A percentile compares a stretch with the other conserved stretches of the same genome.
Conservation (phyloP, 768 basidiomycete species). For the Russula brevipes region DNA sequence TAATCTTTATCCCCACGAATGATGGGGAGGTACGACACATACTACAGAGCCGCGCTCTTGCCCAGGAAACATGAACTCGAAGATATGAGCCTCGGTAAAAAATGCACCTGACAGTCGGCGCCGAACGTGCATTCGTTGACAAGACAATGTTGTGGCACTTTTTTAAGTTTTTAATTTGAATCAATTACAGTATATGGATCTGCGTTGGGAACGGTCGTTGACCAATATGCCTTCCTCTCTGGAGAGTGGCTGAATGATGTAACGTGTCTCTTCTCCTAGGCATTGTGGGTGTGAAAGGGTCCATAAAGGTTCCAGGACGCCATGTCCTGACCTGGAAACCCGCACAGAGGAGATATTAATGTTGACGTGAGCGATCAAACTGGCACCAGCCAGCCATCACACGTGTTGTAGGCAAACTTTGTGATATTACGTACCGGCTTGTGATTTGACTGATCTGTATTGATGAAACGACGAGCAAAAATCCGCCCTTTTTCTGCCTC, state of each 20-base stretch:
- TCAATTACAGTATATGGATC: too few species aligned
- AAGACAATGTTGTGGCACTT: neutral
- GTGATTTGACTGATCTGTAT: constrained; percentile 5
- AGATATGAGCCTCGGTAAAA: too few species aligned
- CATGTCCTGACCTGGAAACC: neutral
- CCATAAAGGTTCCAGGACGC: neutral
- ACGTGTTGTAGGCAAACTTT: neutral
- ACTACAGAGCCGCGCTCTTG: neutral
- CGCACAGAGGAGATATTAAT: neutral
- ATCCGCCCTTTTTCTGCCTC: neutral
- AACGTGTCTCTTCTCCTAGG: neutral
- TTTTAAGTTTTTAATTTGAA: too few species aligned
- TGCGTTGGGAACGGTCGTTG: neutral
- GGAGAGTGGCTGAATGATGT: neutral
- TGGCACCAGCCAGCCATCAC: neutral
- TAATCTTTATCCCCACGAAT: neutral
- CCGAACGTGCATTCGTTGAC: too few species aligned
- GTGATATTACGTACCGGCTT: neutral
- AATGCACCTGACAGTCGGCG: too few species aligned
- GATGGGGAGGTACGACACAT: neutral
- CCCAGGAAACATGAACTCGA: neutral
- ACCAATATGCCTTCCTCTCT: neutral
- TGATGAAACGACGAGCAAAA: neutral
- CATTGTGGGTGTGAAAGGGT: too few species aligned
- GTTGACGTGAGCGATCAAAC: neutral